Evolutionary conservation across 2,329 filamentous ascomycete genomes (phyloP), one percentile per base, ranked within the genome.

Genomic region (Aplosporella prunicola): DNA sequence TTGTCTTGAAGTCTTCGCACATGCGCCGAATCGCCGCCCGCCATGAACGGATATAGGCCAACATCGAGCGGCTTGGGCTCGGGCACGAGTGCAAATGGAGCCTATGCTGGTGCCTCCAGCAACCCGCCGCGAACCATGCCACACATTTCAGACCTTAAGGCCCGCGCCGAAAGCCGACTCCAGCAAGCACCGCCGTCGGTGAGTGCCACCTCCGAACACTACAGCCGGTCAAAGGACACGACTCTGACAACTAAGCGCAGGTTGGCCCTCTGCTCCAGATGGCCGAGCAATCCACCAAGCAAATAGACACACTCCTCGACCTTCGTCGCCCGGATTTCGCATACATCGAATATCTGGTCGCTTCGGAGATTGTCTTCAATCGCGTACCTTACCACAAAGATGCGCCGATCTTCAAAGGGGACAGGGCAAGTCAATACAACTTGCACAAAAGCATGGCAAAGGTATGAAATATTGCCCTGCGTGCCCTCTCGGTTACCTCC

Each of bases 281-380:
- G 7, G 68, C 67, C 25, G 58, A 62, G 22, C 47, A 47, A 9
- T 59, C 62, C 37, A 56, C 68, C 41, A 55, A 50, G 25, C 56
- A 56, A 30, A 80, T 83, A 24, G 72, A 77, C 45, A 73, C 71
- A 35, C 66, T 70, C 40, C 49, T 78, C 41, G 46, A 74, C 43
- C 80, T 82, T 60, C 66, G 74, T 17, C 69, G 77, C 23, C 75
- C 78, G 4, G 86, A 91, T 52, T 60, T 77, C 24, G 88, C 88
- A 3, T 80, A 93, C 39, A 75, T 82, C 46, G 83, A 93, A 43
- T 96, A 89, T 53, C 72, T 96, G 41, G 76, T 80, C 45, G 84
- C 88, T 9, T 87, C 74, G 42, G 78, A 87, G 40, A 81, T 95
- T 39, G 74, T 82, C 10, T 71, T 87, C 34, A 78, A 89, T 39